Percentiles rank a stretch among this genome's conserved stretches.
Conservation (phyloP, 2,329 filamentous ascomycete species). For the Pseudogymnoascus sp. region DNA sequence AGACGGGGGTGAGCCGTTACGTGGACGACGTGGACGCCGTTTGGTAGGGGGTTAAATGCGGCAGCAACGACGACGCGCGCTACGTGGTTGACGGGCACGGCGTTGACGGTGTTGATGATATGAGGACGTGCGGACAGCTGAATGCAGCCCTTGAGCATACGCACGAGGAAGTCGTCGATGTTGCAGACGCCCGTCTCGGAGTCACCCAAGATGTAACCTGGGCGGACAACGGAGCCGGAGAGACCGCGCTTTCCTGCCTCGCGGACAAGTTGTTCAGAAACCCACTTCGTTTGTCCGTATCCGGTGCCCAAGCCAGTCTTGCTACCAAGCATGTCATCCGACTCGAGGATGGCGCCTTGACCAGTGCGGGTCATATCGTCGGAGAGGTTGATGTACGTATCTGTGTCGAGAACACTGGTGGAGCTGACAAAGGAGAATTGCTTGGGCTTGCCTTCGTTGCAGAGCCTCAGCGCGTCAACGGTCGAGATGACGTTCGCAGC, state of each 20-base stretch:
- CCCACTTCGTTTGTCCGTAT: conserved; percentile 92
- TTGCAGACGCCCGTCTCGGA: conserved; percentile 62
- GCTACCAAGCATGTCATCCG: conserved; percentile 72
- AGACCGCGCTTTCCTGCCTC: conserved; percentile 75
- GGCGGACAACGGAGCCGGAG: conserved; percentile 66
- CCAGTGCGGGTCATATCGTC: conserved; percentile 53
- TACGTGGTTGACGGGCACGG: conserved; percentile 81
- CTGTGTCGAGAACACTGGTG: conserved; percentile 73
- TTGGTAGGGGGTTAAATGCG: conserved; percentile 51
- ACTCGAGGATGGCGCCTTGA: conserved; percentile 60
- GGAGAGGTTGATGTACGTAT: conserved; percentile 72
- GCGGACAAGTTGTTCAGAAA: conserved; percentile 58
- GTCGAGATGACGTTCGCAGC: conserved; percentile 75
- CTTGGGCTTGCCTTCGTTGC: conserved; percentile 71
- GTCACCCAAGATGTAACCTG: conserved; percentile 80
- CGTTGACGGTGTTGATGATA: conserved; percentile 83
- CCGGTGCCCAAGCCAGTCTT: conserved; percentile 72
- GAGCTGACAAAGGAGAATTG: conserved; percentile 75
- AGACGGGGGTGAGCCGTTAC: conserved; percentile 74
- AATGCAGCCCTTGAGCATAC: conserved; percentile 79
- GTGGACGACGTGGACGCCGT: conserved; percentile 53
- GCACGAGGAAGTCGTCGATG: conserved; percentile 85
- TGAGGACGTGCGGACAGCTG: conserved; percentile 67
- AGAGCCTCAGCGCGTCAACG: conserved; percentile 68
- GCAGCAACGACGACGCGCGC: conserved; percentile 71